Evolutionary conservation across 73 alveolate species (phyloP), one percentile per base, ranked within the genome.

Genomic region (Paramecium bursaria): DNA sequence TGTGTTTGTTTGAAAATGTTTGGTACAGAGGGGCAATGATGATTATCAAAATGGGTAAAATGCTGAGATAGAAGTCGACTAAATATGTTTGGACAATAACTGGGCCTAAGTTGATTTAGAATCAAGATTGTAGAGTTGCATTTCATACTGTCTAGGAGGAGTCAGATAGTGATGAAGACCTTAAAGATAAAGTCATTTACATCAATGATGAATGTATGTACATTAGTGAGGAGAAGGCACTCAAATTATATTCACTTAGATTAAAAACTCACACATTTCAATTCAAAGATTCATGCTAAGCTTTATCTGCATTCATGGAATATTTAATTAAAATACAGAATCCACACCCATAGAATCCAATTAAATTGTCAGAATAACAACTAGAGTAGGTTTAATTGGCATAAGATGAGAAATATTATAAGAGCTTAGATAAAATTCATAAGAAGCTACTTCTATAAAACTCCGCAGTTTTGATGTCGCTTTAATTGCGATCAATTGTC

Each of bases 1-100:
- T 91, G 42, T 88, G 93, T 75, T 67, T 96, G 42, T 75, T 96
- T 76, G 54, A 93, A 22, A 91, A 94, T 75, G 85, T 96, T 48
- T 96, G 97, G 97, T 93, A 91, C 92, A 86, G 99, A 57, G 99
- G 99, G 13, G 95, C 95, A 9, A 93, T 96, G 42, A 73, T 95
- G 61, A 96, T 96, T 0, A 86, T 91, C 50, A 96, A 96, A 91
- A 91, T 94, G 50, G 90, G 91, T 75, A 96, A 94, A 57, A 90
- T 88, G 86, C 75, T 96, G 48, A 90, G 94, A 57, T 79, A 91
- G 17, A 57, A 57, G 15, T 4, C 27, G 33, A 30, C 27, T 31
- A 57, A 57, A 57, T 30, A 50, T 30, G 1, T 50, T 30, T 57
- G 76, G 76, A 57, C 76, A 2, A 57, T 57, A 7, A 57, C 76